Base-by-base conservation (phyloP, 2,329 filamentous ascomycete genomes). In the Alternaria sp. region DNA sequence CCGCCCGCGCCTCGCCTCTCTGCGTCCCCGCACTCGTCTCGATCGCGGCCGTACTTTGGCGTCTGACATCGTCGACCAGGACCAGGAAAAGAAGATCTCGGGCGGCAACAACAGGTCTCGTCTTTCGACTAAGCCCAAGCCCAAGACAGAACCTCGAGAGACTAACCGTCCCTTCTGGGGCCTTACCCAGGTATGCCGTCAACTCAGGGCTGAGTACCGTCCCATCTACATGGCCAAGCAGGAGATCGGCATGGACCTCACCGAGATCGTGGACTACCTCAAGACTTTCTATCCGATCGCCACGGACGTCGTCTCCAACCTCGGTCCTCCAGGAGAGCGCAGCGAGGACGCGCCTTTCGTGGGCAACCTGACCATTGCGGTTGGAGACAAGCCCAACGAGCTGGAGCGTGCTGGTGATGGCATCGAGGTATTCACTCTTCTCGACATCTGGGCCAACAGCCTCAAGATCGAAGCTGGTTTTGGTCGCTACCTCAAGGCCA, bases 371-470 rank as follows among this genome's bases (percentile, higher is more conserved):
- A 78, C 75, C 1, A 72, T 78, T 11, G 75, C 75, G 5, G 61
- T 76, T 1, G 58, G 65, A 0, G 63, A 68, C 18, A 70, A 65
- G 46, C 21, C 69, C 23, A 65, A 54, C 7, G 37, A 58, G 1
- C 6, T 55, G 0, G 73, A 76, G 60, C 63, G 59, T 21, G 28
- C 33, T 2, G 11, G 15, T 4, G 41, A 59, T 0, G 75, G 73
- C 2, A 60, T 76, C 12, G 71, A 78, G 20, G 47, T 74, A 4
- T 61, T 64, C 14, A 70, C 71, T 3, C 55, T 77, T 9, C 65
- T 78, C 10, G 64, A 74, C 9, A 45, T 74, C 2, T 78, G 74
- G 75, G 74, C 75, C 6, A 77, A 78, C 51, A 69, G 64, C 12
- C 58, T 64, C 46, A 71, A 70, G 50, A 70, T 78, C 20, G 68